Evolutionary conservation across 2,329 filamentous ascomycete species (phyloP), one percentile per base, ranked within the genome.

Genomic region (Clonostachys chloroleuca): DNA sequence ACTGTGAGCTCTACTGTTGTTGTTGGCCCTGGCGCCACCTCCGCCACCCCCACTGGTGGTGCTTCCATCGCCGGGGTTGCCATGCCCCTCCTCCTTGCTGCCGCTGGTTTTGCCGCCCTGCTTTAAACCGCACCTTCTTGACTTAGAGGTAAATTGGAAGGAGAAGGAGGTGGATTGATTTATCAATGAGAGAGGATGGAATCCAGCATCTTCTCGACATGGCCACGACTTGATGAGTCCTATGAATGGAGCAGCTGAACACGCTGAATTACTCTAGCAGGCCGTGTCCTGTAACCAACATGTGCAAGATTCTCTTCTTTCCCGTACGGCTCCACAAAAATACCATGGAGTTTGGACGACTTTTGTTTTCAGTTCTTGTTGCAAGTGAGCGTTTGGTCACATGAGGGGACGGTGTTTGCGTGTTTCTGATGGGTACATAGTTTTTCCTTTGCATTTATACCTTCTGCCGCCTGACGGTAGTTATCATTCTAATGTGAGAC

Each of bases 61-160:
- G 66, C 63, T 13, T 56, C 63, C 39, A 49, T 58, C 41, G 59
- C 61, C 12, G 57, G 64, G 34, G 59, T 63, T 53, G 69, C 65
- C 55, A 58, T 59, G n/a, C 54, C 68, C 44, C 62, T 69, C 17
- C 56, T 69, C 36, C 56, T 61, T 36, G 65, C 60, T 40, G 66
- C 62, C 42, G 65, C 62, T 48, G 52, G 47, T 40, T 46, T 62
- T 49, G 52, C 67, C 35, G 64, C 62, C 43, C 64, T 69, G 44
- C 53, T 69, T 54, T 69, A 65, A 54, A 52, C 60, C 54, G 55
- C 58, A n/a, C 36, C 17, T 52, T 52, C 53, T 46, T 53, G 50
- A 47, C 47, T 44, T 50, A 40, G 48, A 40, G 47, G 33, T 46
- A 45, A 40, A 47, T 30, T 9, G 9, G 24, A 30, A 30, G 24